Base-by-base conservation (phyloP, 2,329 filamentous ascomycete species). In the Diplodia sapinea region DNA sequence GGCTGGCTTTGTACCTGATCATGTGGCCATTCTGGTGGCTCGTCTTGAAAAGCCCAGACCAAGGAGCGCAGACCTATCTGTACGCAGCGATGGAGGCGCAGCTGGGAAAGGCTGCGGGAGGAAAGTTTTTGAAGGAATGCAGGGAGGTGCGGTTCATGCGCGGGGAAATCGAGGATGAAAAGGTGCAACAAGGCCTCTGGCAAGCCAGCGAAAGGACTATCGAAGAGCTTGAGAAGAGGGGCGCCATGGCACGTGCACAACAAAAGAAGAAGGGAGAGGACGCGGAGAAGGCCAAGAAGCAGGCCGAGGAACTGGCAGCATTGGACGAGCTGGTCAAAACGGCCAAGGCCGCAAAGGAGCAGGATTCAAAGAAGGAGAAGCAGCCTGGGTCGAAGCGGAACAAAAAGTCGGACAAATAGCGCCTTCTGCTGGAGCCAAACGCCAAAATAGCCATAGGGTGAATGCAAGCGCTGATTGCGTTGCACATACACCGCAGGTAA, bases 101-200 rank as follows among this genome's bases (percentile, higher is more conserved):
- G 2, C 87, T 93, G 62, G 88, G 86, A 4, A 84, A 89, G 59
- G 89, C 86, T 1, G 75, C 80, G 1, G 92, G 91, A 4, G 90
- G 89, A 0, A 90, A 86, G 75, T 79, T 96, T 66, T 85, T 99
- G 76, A 98, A 97, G 79, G 96, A 98, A 79, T 98, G 94, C 76
- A 88, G 87, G 72, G 87, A 92, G 74, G 85, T 94, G 20, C 87
- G 90, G 70, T 90, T 88, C 77, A 85, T 89, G 31, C 85, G 92
- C 65, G 83, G 81, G 31, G 94, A 97, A 74, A 84, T 97, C 54
- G 85, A 86, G 71, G 91, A 96, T 75, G 93, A 96, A 71, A 86
- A 86, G 23, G 81, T 91, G 36, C 93, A 93, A 68, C 93, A 96
- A 85, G 87, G 89, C 77, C 82, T 99, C 17, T 99, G 94, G 94